Evolutionary conservation across 2,329 filamentous ascomycete genomes (phyloP), one percentile per base, ranked within the genome.

Genomic region (Basipetospora chlamydospora): DNA sequence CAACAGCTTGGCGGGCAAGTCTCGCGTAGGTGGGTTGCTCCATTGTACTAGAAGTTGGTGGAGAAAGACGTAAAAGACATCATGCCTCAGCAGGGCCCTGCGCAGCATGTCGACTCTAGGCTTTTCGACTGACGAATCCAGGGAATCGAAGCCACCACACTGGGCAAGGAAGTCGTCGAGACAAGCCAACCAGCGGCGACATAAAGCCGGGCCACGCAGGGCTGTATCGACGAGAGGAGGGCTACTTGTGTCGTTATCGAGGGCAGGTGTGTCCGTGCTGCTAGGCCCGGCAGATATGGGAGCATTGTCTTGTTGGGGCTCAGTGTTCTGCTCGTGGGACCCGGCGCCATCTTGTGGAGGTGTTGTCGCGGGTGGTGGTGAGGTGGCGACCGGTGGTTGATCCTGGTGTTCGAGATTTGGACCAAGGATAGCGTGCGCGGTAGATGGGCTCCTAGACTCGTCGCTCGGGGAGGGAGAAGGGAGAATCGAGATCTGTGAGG

Each of bases 401-500:
- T n/a, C n/a, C 10, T 8, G 21, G 18, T 13, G 20, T 11, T 31
- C 15, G 4, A 15, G 13, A 9, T 31, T 15, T 15, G 7, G 28
- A 7, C 7, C 16, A 10, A 16, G 9, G 17, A 16, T 6, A n/a
- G 5, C 17, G 26, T n/a, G 25, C 13, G 26, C 18, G 8, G 21
- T 10, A 25, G 26, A n/a, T 6, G 35, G 35, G 28, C 35, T 37
- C 13, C 20, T 25, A 5, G 26, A 20, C 26, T 37, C 35, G n/a
- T 31, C 21, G 10, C 35, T 37, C 11, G 35, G 35, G 18, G 35
- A 13, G 10, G 28, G 35, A 10, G 35, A 37, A 12, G 28, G 35
- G 13, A 37, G 35, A 21, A 31, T 15, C 4, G n/a, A 4, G 7
- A 13, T 12, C 7, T 25, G 35, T 17, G n/a, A 15, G 4, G 22